Evolutionary conservation across 2,329 filamentous ascomycete genomes (phyloP), one percentile per base, ranked within the genome.

Genomic region (Nakataea oryzae): DNA sequence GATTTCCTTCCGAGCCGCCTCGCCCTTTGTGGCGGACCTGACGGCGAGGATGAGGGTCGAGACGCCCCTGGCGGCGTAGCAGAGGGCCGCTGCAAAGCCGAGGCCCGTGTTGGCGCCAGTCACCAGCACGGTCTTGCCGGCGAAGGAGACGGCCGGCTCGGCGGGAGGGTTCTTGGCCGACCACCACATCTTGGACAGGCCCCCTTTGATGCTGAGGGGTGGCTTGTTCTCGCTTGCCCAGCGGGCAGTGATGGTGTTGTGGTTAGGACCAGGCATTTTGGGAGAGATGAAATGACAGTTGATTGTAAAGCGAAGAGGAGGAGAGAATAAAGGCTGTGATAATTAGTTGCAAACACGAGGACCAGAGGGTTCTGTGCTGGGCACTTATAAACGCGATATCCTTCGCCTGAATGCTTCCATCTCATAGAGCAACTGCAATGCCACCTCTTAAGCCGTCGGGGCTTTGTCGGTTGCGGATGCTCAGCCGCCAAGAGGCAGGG

Each of bases 81-180:
- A 71, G 2, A 68, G 69, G 14, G 72, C 69, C 0, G 75, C 70
- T 61, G 78, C 76, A 0, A 73, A 67, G 0, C 77, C 76, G 1
- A 79, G 67, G 5, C 77, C 76, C 0, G 68, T 69, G 60, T 79
- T 79, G 11, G 74, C 70, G 1, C 77, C 77, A 0, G 75, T 78
- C 1, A 79, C 69, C 6, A 78, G 72, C 57, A 76, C 64, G 2
- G 68, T 72, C 58, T 73, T 6, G 64, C 64, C 65, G 17, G 59
- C 60, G 29, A 66, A 67, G 13, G 61, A 56, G 27, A 59, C 47
- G 41, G n/a, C 21, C 3, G 61, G 61, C 27, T 62, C 61, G 21
- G 27, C 47, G 5, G 61, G 61, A 2, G 61, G 61, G 32, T 59
- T 54, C 21, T 41, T 47, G 17, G 47, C 50, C 26, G 61, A 30